A percentile compares a stretch with the other conserved stretches of the same genome.
phyloP scores from a whole-genome alignment of 495 filamentous ascomycete species.

The Penicillium antarcticum region DNA sequence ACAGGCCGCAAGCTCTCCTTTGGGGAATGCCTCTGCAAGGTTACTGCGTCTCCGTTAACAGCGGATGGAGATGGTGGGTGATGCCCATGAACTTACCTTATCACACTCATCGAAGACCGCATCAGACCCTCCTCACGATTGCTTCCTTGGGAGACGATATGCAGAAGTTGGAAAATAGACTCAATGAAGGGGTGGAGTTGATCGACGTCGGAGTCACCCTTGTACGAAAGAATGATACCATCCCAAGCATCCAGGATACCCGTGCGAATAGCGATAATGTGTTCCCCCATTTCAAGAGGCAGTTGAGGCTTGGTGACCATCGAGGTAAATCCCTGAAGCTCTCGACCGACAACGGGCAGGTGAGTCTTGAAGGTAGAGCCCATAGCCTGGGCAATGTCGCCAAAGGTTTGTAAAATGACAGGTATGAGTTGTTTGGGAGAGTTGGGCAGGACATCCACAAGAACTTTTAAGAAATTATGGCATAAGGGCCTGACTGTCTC shows the following conservation, averaged over 20 bases:
- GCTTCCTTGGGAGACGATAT: conserved; percentile 71
- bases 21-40: conserved; percentile 87
- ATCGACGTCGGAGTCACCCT: conserved; percentile 56
- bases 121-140: conserved; percentile 89
- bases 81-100: conserved; percentile 39
- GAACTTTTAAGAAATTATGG: conserved; percentile 94
- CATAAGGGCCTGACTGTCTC: conserved; percentile 89
- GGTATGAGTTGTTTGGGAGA: conserved; percentile 97
- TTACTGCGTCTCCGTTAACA: conserved; percentile 48
- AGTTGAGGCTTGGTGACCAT: conserved; percentile 70
- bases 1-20: conserved; percentile 75
- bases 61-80: too few relatives aligned
- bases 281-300: conserved; percentile 88
- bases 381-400: conserved; percentile 96
- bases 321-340: conserved; percentile 84
- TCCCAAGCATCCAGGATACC: conserved; percentile 99
- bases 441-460: conserved; percentile 75
- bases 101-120: conserved; percentile 90
- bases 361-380: conserved; percentile 91
- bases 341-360: conserved; percentile 86
- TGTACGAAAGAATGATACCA: conserved; percentile 91
- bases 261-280: conserved; percentile 91
- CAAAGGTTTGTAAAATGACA: conserved; percentile 94
- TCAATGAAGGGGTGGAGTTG: conserved; percentile 74
- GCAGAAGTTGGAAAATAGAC: conserved; percentile 85